These are phyloP conservation scores for Aspergillus pseudoterreus DNA, from an alignment of 2,329 filamentous ascomycete genomes.

Conservation along the genomic window DNA sequence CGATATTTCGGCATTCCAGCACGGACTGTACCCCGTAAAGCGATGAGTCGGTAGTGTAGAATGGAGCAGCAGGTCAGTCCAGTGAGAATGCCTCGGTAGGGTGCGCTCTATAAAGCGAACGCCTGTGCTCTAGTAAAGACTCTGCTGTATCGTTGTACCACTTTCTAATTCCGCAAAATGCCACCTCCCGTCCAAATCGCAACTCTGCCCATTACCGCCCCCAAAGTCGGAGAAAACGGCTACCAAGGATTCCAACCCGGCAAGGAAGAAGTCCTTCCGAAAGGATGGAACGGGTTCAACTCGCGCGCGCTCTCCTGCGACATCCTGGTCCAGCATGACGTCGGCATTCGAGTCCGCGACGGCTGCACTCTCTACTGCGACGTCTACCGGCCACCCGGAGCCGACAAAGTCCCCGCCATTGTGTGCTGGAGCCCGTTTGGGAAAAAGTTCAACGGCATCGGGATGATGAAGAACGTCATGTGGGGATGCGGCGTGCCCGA, in stretches of 20 bases:
- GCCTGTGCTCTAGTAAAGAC: neutral
- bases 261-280: constrained; percentile 36
- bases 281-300: constrained; percentile 37
- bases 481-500: constrained; percentile 38
- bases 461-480: constrained; percentile 37
- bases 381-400: constrained; percentile 40
- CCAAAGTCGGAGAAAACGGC: constrained; percentile 38
- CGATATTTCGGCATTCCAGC: neutral
- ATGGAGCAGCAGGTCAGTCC: neutral
- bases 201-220: constrained; percentile 19
- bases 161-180: constrained; percentile 17
- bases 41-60: neutral
- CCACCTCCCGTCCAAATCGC: constrained; percentile 29
- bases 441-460: constrained; percentile 41
- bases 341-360: constrained; percentile 43
- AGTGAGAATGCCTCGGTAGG: neutral
- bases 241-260: constrained; percentile 40
- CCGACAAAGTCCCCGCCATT: constrained; percentile 40
- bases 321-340: constrained; percentile 45
- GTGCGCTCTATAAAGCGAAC: neutral
- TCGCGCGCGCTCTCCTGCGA: constrained; percentile 33
- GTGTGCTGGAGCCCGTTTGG: constrained; percentile 46
- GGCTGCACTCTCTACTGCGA: constrained; percentile 43
- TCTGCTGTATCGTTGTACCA: neutral
- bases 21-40: neutral